phyloP scores from a whole-genome alignment of 805 yeast genomes.

The Maudiozyma pseudohumilis region DNA sequence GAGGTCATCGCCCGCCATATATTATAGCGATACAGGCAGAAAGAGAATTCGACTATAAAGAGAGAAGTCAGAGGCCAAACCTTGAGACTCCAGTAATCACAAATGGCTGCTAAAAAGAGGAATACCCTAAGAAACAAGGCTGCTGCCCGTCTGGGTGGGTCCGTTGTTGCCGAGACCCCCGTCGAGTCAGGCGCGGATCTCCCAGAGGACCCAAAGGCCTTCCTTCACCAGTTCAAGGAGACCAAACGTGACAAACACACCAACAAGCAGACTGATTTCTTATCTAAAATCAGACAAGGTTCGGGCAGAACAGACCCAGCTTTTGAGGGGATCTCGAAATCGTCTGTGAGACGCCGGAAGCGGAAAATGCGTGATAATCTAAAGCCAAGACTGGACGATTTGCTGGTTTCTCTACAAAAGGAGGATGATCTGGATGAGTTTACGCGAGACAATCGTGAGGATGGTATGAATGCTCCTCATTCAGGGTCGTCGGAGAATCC shows the following conservation, averaged over 20 bases:
- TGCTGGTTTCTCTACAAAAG: constrained; percentile 41
- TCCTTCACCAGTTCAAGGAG: constrained; percentile 42
- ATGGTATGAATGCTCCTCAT: background rate
- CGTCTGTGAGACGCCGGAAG: constrained; percentile 54
- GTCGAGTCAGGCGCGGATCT: constrained; percentile 10
- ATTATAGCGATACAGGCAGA: no score
- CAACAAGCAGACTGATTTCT: constrained; percentile 31
- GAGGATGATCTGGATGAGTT: constrained; percentile 19
- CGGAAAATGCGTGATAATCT: constrained; percentile 53
- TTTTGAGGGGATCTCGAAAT: constrained; percentile 50
- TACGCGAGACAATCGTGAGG: constrained; percentile 12
- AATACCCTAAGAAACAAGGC: constrained; percentile 36
- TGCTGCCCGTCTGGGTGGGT: constrained; percentile 20
- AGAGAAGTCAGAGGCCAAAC: no score
- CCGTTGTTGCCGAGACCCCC: constrained; percentile 3
- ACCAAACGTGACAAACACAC: constrained; percentile 45
- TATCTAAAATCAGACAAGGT: constrained; percentile 15
- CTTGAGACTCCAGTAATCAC: background rate
- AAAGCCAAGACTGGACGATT: constrained; percentile 57
- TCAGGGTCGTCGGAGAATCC: background rate
- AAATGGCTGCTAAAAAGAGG: constrained; percentile 40
- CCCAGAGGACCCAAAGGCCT: constrained; percentile 34
- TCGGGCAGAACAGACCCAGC: constrained; percentile 14
- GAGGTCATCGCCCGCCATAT: no score
- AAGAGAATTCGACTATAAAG: no score